Percentiles rank a stretch among this genome's conserved stretches.
These are phyloP conservation scores for Yamadazyma mexicana DNA, from an alignment of 1,139 yeast genomes.

Conservation along the genomic window DNA sequence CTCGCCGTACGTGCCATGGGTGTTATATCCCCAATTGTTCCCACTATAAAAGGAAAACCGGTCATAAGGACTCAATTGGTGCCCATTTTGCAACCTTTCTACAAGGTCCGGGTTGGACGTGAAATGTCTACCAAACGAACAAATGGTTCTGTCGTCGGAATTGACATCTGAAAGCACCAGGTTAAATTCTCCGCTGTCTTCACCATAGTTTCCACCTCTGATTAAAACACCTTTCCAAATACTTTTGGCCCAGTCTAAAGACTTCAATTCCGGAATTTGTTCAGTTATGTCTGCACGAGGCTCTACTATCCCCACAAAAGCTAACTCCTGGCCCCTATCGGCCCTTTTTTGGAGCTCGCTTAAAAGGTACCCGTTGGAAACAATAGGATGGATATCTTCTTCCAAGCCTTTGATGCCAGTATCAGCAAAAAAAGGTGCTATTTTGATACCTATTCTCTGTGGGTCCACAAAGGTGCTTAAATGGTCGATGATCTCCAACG, in stretches of 20 bases:
- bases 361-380: slow-evolving; percentile 33
- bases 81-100: slow-evolving; percentile 24
- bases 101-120: slow-evolving; percentile 57
- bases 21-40: slow-evolving; percentile 22
- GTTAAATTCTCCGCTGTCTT: slow-evolving; percentile 20
- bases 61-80: slow-evolving; percentile 14
- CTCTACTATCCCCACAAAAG: slow-evolving; percentile 56
- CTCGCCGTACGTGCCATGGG: slow-evolving; percentile 13
- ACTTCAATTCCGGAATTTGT: slow-evolving; percentile 9
- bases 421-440: slow-evolving; percentile 58
- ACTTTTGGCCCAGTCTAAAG: slow-evolving; percentile 31
- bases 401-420: slow-evolving; percentile 41
- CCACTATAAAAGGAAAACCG: slow-evolving; percentile 18
- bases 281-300: slow-evolving; percentile 21
- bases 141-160: slow-evolving; percentile 38
- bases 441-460: slow-evolving; percentile 52
- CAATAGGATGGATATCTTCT: slow-evolving; percentile 34
- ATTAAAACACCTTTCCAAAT: slow-evolving; percentile 51
- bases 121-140: slow-evolving; percentile 49
- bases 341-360: slow-evolving; percentile 42
- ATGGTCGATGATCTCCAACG: slow-evolving; percentile 57
- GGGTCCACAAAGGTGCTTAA: slow-evolving; percentile 50
- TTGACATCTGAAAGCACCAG: slow-evolving; percentile 22
- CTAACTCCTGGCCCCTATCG: slow-evolving; percentile 38
- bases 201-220: slow-evolving; percentile 44